phyloP scores from a whole-genome alignment of 495 filamentous ascomycete genomes.

The Hyaloscypha hepaticicola region DNA sequence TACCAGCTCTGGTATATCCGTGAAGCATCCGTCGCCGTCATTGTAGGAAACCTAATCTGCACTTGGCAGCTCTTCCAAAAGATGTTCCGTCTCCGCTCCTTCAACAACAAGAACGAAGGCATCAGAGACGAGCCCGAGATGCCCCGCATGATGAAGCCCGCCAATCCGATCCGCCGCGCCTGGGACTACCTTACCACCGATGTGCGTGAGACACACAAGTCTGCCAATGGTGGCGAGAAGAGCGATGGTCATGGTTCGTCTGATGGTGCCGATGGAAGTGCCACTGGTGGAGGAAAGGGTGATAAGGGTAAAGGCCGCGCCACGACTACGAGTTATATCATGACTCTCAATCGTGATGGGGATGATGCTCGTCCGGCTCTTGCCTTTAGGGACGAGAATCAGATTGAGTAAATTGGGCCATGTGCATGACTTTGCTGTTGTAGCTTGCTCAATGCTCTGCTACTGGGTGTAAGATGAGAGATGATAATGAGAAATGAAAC shows the following conservation, averaged over 20 bases:
- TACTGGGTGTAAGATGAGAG: too few relatives aligned
- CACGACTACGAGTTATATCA: not conserved
- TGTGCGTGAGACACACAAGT: not conserved
- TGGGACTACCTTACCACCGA: not conserved
- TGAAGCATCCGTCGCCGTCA: constrained; percentile 60
- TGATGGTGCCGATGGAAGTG: not conserved
- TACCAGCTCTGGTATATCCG: constrained; percentile 58
- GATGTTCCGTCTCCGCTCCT: constrained; percentile 48
- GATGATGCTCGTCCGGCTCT: not conserved
- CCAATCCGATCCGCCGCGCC: not conserved
- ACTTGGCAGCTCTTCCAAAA: constrained; percentile 57
- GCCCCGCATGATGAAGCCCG: constrained; percentile 4
- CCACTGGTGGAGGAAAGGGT: not conserved
- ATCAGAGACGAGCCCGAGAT: constrained; percentile 6
- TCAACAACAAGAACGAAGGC: constrained; percentile 29
- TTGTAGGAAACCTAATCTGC: constrained; percentile 59
- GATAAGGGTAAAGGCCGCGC: not conserved
- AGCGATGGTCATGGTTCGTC: not conserved
- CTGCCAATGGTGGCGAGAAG: not conserved
- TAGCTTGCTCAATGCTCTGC: too few relatives aligned
- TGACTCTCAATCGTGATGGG: not conserved
- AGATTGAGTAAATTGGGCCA: constrained; percentile 2
- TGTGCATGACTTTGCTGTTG: too few relatives aligned
- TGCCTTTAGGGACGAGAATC: not conserved
- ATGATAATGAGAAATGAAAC: too few relatives aligned